These are phyloP conservation scores for Plectosphaerella cucumerina DNA, from an alignment of 2,329 filamentous ascomycete genomes.

Conservation along the genomic window DNA sequence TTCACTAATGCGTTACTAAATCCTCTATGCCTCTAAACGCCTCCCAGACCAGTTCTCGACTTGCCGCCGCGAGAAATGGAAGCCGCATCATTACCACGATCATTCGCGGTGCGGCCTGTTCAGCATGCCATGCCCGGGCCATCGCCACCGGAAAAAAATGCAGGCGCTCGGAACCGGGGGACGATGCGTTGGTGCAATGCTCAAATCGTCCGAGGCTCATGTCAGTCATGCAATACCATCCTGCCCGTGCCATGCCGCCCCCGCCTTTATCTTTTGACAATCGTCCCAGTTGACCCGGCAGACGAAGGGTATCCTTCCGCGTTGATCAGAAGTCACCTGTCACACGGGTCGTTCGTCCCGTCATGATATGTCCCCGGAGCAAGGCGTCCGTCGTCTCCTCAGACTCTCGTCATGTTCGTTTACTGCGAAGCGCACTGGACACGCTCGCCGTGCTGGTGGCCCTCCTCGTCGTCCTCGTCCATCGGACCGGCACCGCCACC, in stretches of 20 bases:
- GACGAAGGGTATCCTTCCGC: no score
- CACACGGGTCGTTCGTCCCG: slow-evolving; percentile 12
- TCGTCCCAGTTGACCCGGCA: no score
- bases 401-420: slow-evolving; percentile 21
- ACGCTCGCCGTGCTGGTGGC: slow-evolving; percentile 69
- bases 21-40: slow-evolving; percentile 16
- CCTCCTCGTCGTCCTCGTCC: slow-evolving; percentile 77
- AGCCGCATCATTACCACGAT: slow-evolving; percentile 2
- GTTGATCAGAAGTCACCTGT: no score
- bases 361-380: not conserved
- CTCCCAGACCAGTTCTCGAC: slow-evolving; percentile 3
- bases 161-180: no score
- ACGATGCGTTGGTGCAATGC: not conserved
- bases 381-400: slow-evolving; percentile 10
- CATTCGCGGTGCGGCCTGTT: not conserved
- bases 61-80: slow-evolving; percentile 2
- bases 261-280: not conserved
- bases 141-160: no score
- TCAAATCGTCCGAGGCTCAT: not conserved
- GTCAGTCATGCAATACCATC: not conserved
- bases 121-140: no score
- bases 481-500: slow-evolving; percentile 46
- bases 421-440: slow-evolving; percentile 89
- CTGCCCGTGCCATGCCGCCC: not conserved
- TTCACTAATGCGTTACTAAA: not conserved